Percentiles rank a stretch among this genome's conserved stretches.
Evolutionary conservation across 768 basidiomycete species (phyloP).

Genomic region (Rhodotorula graminis): DNA sequence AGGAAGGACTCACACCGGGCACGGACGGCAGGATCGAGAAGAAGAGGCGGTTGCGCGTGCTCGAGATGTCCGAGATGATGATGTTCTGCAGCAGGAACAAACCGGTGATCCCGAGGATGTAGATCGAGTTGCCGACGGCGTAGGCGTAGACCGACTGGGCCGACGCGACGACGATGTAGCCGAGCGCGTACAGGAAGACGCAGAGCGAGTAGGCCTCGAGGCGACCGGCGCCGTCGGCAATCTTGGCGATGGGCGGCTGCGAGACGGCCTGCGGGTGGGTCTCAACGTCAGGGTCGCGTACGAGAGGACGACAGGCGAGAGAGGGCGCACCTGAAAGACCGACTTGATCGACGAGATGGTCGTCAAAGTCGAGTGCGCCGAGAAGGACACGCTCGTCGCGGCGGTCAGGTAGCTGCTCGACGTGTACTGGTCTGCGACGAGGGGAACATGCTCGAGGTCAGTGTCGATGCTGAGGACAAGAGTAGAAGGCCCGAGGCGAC

Average conservation of each 20-base stretch:
- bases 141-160: conserved; percentile 25
- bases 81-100: conserved; percentile 44
- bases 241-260: conserved; percentile 46
- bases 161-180: conserved; percentile 44
- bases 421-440: conserved; percentile 30
- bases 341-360: conserved; percentile 44
- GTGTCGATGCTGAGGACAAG: too few species aligned
- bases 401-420: conserved; percentile 39
- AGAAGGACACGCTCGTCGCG: conserved; percentile 43
- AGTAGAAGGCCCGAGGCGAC: too few species aligned
- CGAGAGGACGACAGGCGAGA: neutral
- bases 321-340: conserved; percentile 42
- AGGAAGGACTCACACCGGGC: conserved; percentile 36
- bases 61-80: conserved; percentile 40
- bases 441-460: too few species aligned
- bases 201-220: conserved; percentile 44
- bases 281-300: too few species aligned
- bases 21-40: conserved; percentile 45
- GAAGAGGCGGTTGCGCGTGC: conserved; percentile 37
- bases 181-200: conserved; percentile 44
- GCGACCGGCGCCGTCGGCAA: conserved; percentile 44
- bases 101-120: conserved; percentile 45
- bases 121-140: conserved; percentile 43
- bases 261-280: conserved; percentile 36
- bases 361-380: conserved; percentile 43